Conservation (phyloP, 441 rosid species). For the Euphorbia neoarborescens region DNA sequence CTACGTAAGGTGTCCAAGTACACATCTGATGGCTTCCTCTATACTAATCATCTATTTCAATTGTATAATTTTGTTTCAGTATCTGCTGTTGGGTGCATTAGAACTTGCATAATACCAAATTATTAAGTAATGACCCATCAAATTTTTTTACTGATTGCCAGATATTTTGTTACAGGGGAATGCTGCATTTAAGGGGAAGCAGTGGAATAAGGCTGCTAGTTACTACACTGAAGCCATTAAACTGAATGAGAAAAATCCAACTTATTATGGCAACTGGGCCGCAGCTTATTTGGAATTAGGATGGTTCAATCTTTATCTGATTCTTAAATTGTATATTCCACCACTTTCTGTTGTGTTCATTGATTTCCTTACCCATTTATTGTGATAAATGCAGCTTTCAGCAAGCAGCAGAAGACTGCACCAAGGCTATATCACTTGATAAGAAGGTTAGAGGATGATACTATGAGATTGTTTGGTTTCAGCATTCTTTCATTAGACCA, state of each 20-base stretch:
- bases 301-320: constrained; percentile 36
- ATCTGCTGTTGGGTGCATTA: background rate
- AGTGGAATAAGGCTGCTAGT: constrained; percentile 78
- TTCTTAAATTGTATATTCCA: constrained; percentile 10
- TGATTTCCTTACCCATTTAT: constrained; percentile 11
- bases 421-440: constrained; percentile 61
- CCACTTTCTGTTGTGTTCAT: background rate
- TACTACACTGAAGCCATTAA: constrained; percentile 82
- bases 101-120: background rate
- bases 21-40: background rate
- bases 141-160: background rate
- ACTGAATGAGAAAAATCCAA: constrained; percentile 57
- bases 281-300: constrained; percentile 78
- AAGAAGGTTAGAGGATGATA: constrained; percentile 47
- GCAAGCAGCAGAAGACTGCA: constrained; percentile 88
- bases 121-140: background rate
- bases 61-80: background rate
- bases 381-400: constrained; percentile 50
- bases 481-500: background rate
- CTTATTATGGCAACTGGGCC: constrained; percentile 73
- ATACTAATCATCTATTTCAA: background rate
- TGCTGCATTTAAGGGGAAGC: constrained; percentile 69
- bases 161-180: constrained; percentile 58
- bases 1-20: background rate
- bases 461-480: background rate